These are phyloP conservation scores for Cladorrhinum samala DNA, from an alignment of 495 filamentous ascomycete species.

Conservation along the genomic window DNA sequence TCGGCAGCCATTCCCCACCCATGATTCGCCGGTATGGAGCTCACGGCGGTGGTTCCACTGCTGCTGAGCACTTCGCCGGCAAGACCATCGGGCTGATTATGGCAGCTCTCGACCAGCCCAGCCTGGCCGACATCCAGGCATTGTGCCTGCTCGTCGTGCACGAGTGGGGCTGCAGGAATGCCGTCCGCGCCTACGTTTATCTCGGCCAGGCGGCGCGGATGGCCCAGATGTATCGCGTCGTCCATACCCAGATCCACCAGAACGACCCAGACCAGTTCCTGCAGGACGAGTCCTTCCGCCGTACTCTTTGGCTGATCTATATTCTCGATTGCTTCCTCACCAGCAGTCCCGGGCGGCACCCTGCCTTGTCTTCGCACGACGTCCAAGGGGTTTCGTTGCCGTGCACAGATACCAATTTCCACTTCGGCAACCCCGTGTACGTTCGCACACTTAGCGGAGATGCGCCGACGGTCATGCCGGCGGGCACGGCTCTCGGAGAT, in stretches of 20 bases:
- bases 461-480: constrained; percentile 29
- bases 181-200: constrained; percentile 47
- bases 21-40: constrained; percentile 46
- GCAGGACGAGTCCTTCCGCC: constrained; percentile 46
- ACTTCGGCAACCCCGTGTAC: constrained; percentile 42
- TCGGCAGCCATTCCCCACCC: constrained; percentile 36
- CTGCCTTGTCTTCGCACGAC: constrained; percentile 41
- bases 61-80: constrained; percentile 44
- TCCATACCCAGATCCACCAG: constrained; percentile 37
- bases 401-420: constrained; percentile 45
- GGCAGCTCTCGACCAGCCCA: constrained; percentile 41
- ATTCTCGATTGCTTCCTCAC: constrained; percentile 50
- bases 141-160: constrained; percentile 46
- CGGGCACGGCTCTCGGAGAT: constrained; percentile 30
- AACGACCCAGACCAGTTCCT: constrained; percentile 45
- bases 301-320: constrained; percentile 47
- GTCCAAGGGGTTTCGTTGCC: constrained; percentile 42
- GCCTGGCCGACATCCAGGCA: constrained; percentile 46
- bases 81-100: constrained; percentile 44
- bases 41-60: constrained; percentile 37
- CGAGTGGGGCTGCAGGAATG: constrained; percentile 48
- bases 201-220: constrained; percentile 46
- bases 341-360: constrained; percentile 46
- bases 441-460: constrained; percentile 40
- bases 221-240: constrained; percentile 47